Evolutionary conservation across 2,329 filamentous ascomycete species (phyloP).

Genomic region (Mycosphaerella arachidis): DNA sequence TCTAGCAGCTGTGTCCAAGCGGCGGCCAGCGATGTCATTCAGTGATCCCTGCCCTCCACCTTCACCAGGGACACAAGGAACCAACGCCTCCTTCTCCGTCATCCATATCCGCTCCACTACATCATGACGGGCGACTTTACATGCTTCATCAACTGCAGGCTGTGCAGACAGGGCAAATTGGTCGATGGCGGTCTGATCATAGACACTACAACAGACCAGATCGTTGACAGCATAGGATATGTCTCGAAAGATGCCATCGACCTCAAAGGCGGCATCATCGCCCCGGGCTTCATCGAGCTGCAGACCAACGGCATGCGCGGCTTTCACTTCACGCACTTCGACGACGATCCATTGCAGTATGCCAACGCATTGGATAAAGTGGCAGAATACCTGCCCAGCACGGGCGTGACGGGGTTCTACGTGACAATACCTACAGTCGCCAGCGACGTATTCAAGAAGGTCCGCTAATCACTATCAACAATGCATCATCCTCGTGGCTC

Average conservation of each 20-base stretch:
- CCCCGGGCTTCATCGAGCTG: conserved; percentile 52
- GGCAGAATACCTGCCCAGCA: conserved; percentile 47
- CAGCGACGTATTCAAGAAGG: conserved; percentile 42
- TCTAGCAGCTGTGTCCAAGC: no score
- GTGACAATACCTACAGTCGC: conserved; percentile 51
- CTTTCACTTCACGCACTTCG: conserved; percentile 52
- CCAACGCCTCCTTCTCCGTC: not conserved
- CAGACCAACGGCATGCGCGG: conserved; percentile 53
- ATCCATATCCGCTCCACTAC: not conserved
- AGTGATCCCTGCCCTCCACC: not conserved
- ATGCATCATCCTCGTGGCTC: not conserved
- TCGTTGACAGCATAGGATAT: not conserved
- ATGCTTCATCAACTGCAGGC: conserved; percentile 44
- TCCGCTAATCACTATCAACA: conserved; percentile 42
- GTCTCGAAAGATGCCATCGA: conserved; percentile 7
- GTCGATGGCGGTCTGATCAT: conserved; percentile 17
- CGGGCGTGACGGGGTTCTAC: conserved; percentile 53
- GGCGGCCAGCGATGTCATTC: not conserved
- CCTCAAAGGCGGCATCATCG: conserved; percentile 7
- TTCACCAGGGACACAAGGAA: not conserved
- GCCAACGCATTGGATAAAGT: conserved; percentile 42
- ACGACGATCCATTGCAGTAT: conserved; percentile 41
- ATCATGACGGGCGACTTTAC: conserved; percentile 38
- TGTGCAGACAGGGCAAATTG: conserved; percentile 41
- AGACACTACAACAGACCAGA: conserved; percentile 1